Evolutionary conservation across 1,139 yeast species (phyloP), one percentile per base, ranked within the genome.

Genomic region (Tardiomyces digboiensis): DNA sequence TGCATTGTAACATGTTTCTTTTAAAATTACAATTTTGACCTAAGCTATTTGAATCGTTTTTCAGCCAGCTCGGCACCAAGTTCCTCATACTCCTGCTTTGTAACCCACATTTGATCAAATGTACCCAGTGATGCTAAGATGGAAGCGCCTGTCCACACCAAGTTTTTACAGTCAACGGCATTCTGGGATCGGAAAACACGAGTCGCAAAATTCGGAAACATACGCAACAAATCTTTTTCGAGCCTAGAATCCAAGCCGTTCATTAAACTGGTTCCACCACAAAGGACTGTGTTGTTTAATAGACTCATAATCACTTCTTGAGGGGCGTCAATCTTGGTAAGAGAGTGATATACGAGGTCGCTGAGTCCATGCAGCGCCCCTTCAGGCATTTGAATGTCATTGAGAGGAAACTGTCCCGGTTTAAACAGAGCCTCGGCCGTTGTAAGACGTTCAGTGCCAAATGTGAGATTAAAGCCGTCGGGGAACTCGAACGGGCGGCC

Each of bases 71-170:
- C 95, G n/a, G 82, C 76, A 10, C 98, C 98, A 37, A 83, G 89
- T 63, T 89, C 97, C 50, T 86, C 87, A 55, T 83, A 87, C 65
- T 91, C 98, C 55, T 79, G 80, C 63, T 82, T 84, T 40, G 93
- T 84, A 22, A 89, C 94, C 97, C 98, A 91, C 68, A 85, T 70
- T 64, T 89, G 97, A 61, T 91, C 97, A 71, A 87, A 91, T 18
- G 95, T 87, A 36, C 97, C 97, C 58, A 91, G 71, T 48, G 95
- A 84, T 2, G 95, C 83, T 49, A 91, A 70, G 23, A 91, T 89
- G 54, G 94, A 82, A 3, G 97, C 98, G 40, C 98, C 98, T 39
- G 91, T 76, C 97, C 98, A 91, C 23, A 88, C 75, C 51, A 91
- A 89, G 60, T 78, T 82, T 53, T 80, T 78, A 57, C 96, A 75